Conservation (phyloP, 768 basidiomycete genomes). For the Rhodotorula toruloides region DNA sequence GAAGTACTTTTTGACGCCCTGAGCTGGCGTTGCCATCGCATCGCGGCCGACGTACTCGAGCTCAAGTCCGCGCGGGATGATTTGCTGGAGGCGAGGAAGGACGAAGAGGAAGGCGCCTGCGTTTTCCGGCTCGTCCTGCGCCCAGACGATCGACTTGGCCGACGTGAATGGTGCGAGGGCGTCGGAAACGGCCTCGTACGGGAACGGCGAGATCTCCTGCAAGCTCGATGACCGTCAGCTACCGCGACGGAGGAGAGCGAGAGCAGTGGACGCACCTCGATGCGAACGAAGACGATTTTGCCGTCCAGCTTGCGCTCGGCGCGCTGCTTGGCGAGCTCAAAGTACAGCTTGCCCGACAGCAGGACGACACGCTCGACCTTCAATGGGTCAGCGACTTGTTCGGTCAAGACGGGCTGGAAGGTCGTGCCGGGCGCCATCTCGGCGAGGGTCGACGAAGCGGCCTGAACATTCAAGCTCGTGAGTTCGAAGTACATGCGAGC, state of each 20-base stretch:
- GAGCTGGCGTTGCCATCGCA: conserved; percentile 69
- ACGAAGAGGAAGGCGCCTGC: conserved; percentile 77
- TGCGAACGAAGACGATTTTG: conserved; percentile 37
- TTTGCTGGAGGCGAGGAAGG: conserved; percentile 53
- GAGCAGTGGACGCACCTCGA: conserved; percentile 23
- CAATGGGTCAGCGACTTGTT: conserved; percentile 54
- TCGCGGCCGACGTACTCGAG: conserved; percentile 57
- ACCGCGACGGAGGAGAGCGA: background rate
- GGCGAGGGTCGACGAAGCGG: conserved; percentile 62
- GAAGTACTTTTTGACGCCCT: conserved; percentile 68
- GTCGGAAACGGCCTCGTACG: conserved; percentile 56
- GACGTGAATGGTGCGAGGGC: conserved; percentile 53
- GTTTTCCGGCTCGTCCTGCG: conserved; percentile 84
- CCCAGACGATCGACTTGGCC: conserved; percentile 55
- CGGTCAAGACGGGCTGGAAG: conserved; percentile 57
- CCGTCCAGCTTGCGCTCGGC: conserved; percentile 51
- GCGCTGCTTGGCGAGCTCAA: conserved; percentile 72
- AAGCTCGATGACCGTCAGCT: conserved; percentile 48
- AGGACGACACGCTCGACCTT: conserved; percentile 63
- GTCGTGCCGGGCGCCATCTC: conserved; percentile 59
- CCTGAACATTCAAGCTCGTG: conserved; percentile 50
- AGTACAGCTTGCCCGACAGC: conserved; percentile 78
- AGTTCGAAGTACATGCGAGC: no score
- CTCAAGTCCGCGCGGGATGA: conserved; percentile 51
- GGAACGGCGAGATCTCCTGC: conserved; percentile 85